A percentile compares a stretch with the other conserved stretches of the same genome.
Evolutionary conservation across 2,329 filamentous ascomycete species (phyloP).

Genomic region (Phaeosphaeriaceae sp.): DNA sequence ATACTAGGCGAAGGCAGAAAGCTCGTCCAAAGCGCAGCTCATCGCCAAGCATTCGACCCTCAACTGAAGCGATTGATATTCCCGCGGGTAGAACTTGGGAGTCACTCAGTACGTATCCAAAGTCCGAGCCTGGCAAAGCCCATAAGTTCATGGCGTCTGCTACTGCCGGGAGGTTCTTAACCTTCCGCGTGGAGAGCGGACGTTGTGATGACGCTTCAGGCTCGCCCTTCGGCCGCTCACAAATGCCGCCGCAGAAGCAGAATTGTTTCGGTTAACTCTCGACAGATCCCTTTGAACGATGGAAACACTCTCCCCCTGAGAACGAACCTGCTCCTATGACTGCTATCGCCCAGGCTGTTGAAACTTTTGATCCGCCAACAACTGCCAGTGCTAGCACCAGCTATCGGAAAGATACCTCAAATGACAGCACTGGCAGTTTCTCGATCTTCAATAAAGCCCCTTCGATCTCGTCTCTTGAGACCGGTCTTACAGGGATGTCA

Average conservation of each 20-base stretch:
- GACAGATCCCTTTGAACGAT: constrained; percentile 69
- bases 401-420: constrained; percentile 59
- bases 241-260: constrained; percentile 22
- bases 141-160: constrained; percentile 24
- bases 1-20: constrained; percentile 84
- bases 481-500: constrained; percentile 57
- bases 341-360: constrained; percentile 69
- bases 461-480: constrained; percentile 63
- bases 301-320: constrained; percentile 73
- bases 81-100: constrained; percentile 67
- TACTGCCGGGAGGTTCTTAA: constrained; percentile 28
- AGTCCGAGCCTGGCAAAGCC: constrained; percentile 16
- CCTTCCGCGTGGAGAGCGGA: constrained; percentile 23
- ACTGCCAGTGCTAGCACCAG: constrained; percentile 45
- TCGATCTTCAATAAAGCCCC: constrained; percentile 60
- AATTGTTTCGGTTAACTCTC: constrained; percentile 54
- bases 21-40: constrained; percentile 70
- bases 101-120: constrained; percentile 42
- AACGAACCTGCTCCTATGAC: constrained; percentile 71
- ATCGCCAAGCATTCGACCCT: constrained; percentile 71
- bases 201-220: constrained; percentile 4
- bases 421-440: constrained; percentile 54
- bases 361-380: constrained; percentile 43
- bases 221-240: constrained; percentile 5
- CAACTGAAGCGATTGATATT: constrained; percentile 74